Base-by-base conservation (phyloP, 78 protist species). In the Speleostelium caveatum region DNA sequence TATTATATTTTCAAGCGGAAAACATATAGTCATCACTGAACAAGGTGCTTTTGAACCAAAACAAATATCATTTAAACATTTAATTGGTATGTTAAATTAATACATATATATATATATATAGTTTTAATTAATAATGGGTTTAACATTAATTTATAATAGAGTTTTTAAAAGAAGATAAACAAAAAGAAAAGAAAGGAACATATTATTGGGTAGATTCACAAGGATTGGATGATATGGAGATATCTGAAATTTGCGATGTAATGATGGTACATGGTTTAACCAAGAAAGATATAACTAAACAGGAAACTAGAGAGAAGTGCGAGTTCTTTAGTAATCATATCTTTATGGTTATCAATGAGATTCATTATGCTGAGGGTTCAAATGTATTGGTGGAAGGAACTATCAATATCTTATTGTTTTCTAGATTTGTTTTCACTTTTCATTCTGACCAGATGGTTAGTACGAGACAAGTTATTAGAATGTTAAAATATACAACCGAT, bases 261-360 rank as follows among this genome's bases (percentile, higher is more conserved):
- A 36, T 80, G 3, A 58, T 55, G 0, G 56, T 80, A 19, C 89
- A 80, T 80, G 60, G 77, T 33, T 56, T 80, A 10, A 80, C 89
- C 5, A 65, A 80, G 41, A 80, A 68, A 45, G 89, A 80, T 80
- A 80, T 80, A 3, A 67, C 68, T 39, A 45, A 62, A 58, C 78
- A 80, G 41, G 89, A 80, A 24, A 80, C 89, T 17, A 80, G 89
- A 68, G 89, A 80, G 68, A 80, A 80, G 28, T 80, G 89, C 41
- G 89, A 80, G 33, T 68, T 80, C 67, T 80, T 80, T 68, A 35
- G 77, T 10, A 80, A 80, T 32, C 89, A 80, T 80, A 65, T 80
- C 35, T 80, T 68, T 39, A 17, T 80, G 10, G 89, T 68, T 0
- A 69, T 80, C 3, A 80, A 68, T 30, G 89, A 80, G 26, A 65